These are phyloP conservation scores for Stephania yunnanensis DNA, from an alignment of 164 flowering plant species.

Conservation along the genomic window DNA sequence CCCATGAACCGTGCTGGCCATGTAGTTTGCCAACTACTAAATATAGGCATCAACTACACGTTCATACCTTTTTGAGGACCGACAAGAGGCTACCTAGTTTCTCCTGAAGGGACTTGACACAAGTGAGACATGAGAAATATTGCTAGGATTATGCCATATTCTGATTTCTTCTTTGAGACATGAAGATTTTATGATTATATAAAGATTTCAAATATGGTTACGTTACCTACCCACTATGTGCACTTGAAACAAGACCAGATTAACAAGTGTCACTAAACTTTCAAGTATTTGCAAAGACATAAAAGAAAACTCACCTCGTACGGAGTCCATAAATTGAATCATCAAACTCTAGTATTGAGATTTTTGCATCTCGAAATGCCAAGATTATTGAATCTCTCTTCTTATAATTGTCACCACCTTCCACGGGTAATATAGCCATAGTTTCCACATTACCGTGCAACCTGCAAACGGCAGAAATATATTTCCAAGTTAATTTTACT, in stretches of 20 bases:
- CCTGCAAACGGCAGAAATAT: constrained; percentile 30
- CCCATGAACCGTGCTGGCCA: too few species aligned
- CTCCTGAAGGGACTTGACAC: too few species aligned
- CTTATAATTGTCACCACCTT: constrained; percentile 51
- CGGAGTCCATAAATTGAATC: constrained; percentile 91
- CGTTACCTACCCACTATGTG: not conserved
- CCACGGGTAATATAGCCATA: constrained; percentile 58
- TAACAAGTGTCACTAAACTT: not conserved
- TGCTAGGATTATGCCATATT: too few species aligned
- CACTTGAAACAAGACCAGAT: not conserved
- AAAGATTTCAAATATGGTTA: not conserved
- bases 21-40: too few species aligned
- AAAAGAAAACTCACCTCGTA: constrained; percentile 46
- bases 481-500: not conserved
- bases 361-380: constrained; percentile 79
- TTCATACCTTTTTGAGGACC: too few species aligned
- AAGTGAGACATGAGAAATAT: too few species aligned
- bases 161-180: too few species aligned
- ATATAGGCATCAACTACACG: too few species aligned
- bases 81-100: too few species aligned
- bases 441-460: constrained; percentile 93
- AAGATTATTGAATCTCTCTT: constrained; percentile 84
- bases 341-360: constrained; percentile 86
- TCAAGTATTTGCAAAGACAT: not conserved
- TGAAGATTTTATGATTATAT: too few species aligned